phyloP scores from a whole-genome alignment of 1,284 basidiomycete genomes.

The Ceratobasidium sp. region DNA sequence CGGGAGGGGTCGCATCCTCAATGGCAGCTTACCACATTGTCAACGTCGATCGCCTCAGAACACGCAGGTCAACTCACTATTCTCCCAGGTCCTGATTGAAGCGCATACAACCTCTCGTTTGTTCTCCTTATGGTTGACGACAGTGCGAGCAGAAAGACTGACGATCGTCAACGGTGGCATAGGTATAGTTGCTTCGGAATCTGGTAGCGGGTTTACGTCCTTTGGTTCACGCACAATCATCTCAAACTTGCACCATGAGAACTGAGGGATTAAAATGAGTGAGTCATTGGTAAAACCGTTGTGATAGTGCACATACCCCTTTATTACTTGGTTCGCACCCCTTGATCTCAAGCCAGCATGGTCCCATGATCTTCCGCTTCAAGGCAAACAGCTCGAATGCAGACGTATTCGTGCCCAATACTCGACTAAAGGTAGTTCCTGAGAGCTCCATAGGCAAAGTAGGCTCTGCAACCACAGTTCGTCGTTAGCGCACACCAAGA shows the following conservation, averaged over 20 bases:
- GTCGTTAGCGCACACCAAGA: constrained; percentile 10
- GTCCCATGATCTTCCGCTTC: constrained; percentile 98
- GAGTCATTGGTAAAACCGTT: neutral
- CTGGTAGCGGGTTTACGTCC: constrained; percentile 86
- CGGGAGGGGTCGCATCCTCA: constrained; percentile 91
- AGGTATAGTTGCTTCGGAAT: constrained; percentile 73
- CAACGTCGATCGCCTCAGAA: neutral
- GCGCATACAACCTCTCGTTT: constrained; percentile 93
- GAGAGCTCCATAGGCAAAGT: constrained; percentile 79
- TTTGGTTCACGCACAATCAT: constrained; percentile 89
- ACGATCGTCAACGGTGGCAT: constrained; percentile 92
- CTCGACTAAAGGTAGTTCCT: constrained; percentile 87
- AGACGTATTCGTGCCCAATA: constrained; percentile 94
- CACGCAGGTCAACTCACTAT: constrained; percentile 69
- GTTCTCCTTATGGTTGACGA: constrained; percentile 95
- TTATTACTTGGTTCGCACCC: constrained; percentile 79
- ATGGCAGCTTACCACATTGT: constrained; percentile 73
- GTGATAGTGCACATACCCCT: constrained; percentile 68
- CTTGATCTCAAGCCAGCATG: constrained; percentile 95
- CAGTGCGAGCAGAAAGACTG: constrained; percentile 90
- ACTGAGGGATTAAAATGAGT: constrained; percentile 62
- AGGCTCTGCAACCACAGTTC: constrained; percentile 61
- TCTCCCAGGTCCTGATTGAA: constrained; percentile 89
- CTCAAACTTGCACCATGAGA: constrained; percentile 97
- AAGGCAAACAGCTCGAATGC: constrained; percentile 96